Evolutionary conservation across 139 green algal genomes (phyloP).

Genomic region (Zygnema circumcarinatum): DNA sequence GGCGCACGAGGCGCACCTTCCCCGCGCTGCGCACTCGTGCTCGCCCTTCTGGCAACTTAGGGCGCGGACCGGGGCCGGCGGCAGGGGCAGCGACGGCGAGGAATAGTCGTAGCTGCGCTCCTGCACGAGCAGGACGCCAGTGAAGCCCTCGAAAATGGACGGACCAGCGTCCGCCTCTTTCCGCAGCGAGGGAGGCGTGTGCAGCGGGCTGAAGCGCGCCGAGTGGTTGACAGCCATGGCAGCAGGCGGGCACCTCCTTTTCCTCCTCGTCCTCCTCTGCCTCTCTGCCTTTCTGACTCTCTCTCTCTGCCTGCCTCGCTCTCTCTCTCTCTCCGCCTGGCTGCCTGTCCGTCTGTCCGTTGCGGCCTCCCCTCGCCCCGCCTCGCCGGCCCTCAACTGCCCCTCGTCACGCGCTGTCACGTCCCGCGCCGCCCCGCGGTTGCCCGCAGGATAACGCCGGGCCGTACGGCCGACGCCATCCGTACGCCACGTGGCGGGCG

Average conservation of each 20-base stretch:
- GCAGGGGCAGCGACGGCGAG: no score
- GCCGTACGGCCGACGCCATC: no score
- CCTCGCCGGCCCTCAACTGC: not conserved
- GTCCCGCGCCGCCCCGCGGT: no score
- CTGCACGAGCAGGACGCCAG: not conserved
- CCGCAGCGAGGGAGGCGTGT: not conserved
- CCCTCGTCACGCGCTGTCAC: no score
- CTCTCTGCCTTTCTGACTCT: not conserved
- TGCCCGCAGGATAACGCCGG: no score
- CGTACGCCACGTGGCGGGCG: no score
- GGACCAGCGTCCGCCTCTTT: not conserved
- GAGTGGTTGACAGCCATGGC: not conserved
- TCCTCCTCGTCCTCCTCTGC: not conserved
- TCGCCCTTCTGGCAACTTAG: no score
- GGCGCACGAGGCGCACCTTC: no score
- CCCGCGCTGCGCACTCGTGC: no score
- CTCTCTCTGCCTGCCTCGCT: not conserved
- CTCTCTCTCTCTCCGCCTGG: not conserved
- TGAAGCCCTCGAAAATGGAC: not conserved
- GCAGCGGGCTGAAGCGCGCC: not conserved
- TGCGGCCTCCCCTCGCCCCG: not conserved
- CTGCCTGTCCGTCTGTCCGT: not conserved
- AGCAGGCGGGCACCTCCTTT: not conserved
- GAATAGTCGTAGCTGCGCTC: not conserved
- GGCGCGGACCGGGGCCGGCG: no score